These are phyloP conservation scores for Daldinia childiae DNA, from an alignment of 495 filamentous ascomycete genomes.

Conservation along the genomic window DNA sequence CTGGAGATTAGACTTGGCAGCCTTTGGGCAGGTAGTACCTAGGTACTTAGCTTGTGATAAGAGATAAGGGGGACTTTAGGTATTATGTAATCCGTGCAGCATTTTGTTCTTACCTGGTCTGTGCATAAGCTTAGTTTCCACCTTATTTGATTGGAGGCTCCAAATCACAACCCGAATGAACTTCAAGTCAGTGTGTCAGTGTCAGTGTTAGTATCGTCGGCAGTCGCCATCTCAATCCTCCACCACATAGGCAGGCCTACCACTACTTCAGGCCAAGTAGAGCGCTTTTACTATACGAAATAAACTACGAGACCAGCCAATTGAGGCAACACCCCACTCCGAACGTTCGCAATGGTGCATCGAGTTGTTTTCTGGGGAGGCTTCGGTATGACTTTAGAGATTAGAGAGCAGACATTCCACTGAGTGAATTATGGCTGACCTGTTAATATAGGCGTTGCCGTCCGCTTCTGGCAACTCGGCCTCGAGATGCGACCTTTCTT, in stretches of 20 bases:
- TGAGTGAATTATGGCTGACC: slow-evolving; percentile 24
- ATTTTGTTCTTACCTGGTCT: slow-evolving; percentile 11
- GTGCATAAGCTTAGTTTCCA: slow-evolving; percentile 31
- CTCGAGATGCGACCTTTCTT: slow-evolving; percentile 98
- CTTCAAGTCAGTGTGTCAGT: slow-evolving; percentile 23
- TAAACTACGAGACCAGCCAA: slow-evolving; percentile 16
- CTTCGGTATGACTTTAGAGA: slow-evolving; percentile 76
- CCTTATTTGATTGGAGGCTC: slow-evolving; percentile 33
- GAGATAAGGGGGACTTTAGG: background rate
- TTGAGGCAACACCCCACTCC: slow-evolving; percentile 23
- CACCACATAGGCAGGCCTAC: slow-evolving; percentile 9
- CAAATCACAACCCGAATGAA: slow-evolving; percentile 29
- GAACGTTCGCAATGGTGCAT: slow-evolving; percentile 59
- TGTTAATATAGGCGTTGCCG: slow-evolving; percentile 73
- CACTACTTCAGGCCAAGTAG: slow-evolving; percentile 1
- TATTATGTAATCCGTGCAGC: background rate
- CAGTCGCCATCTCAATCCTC: background rate
- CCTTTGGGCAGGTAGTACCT: background rate
- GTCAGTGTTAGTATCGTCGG: slow-evolving; percentile 5
- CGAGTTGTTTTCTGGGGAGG: slow-evolving; percentile 95
- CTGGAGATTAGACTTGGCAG: slow-evolving; percentile 7
- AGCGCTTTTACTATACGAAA: slow-evolving; percentile 16
- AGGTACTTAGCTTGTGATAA: slow-evolving; percentile 21
- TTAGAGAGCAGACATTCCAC: slow-evolving; percentile 25
- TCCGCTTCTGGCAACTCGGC: slow-evolving; percentile 94